A percentile compares a stretch with the other conserved stretches of the same genome.
These are phyloP conservation scores for Phytophthora fragariae DNA, from an alignment of 352 stramenopile species.

Conservation along the genomic window DNA sequence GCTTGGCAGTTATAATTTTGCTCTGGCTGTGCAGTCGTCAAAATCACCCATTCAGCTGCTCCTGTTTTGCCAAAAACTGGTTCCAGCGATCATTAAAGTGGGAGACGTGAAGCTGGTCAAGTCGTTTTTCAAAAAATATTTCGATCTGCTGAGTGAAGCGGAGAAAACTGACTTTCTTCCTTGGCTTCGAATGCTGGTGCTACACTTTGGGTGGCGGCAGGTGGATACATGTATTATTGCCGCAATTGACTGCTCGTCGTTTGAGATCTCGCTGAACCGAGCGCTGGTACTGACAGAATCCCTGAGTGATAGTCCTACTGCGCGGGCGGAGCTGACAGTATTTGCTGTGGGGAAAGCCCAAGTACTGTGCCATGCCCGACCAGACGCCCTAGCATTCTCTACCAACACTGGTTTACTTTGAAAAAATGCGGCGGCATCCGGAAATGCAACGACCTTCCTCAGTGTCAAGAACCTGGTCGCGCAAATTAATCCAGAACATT, in stretches of 20 bases:
- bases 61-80: slow-evolving; percentile 12
- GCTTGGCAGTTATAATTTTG: slow-evolving; percentile 11
- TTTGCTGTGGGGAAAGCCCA: slow-evolving; percentile 16
- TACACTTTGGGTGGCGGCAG: slow-evolving; percentile 7
- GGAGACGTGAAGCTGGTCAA: slow-evolving; percentile 2
- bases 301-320: slow-evolving; percentile 1
- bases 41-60: neutral
- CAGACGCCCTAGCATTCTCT: neutral
- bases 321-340: slow-evolving; percentile 2
- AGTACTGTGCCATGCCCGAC: neutral
- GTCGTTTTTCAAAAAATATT: slow-evolving; percentile 24
- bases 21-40: neutral
- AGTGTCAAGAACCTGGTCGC: slow-evolving; percentile 16
- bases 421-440: slow-evolving; percentile 1
- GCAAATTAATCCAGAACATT: slow-evolving; percentile 1
- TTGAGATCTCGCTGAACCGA: slow-evolving; percentile 4
- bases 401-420: slow-evolving; percentile 15
- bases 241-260: slow-evolving; percentile 1
- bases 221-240: neutral
- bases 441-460: neutral
- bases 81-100: neutral
- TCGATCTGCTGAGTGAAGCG: slow-evolving; percentile 8
- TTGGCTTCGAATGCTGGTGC: slow-evolving; percentile 8
- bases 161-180: slow-evolving; percentile 13
- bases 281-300: slow-evolving; percentile 14